Conservation (phyloP, 345 rosid species). For the Gossypioides kirkii region DNA sequence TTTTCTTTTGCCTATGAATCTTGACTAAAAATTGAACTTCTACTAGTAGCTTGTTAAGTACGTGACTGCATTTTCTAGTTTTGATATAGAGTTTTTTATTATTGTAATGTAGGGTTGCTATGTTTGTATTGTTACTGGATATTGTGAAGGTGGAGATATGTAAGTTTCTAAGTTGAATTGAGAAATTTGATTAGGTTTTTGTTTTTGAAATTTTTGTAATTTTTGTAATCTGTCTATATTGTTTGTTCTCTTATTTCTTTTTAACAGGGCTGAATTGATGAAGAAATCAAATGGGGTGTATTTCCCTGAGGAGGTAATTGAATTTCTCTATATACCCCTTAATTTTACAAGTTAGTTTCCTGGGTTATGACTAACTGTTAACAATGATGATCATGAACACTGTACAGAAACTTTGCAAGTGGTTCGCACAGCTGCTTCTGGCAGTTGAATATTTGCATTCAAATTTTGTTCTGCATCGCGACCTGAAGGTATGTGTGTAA, state of each 20-base stretch:
- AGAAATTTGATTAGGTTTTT: background rate
- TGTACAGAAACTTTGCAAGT: constrained; percentile 88
- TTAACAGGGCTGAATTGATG: constrained; percentile 89
- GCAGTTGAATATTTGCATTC: constrained; percentile 97
- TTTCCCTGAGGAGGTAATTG: constrained; percentile 88
- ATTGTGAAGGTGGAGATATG: constrained; percentile 99
- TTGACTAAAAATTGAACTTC: background rate
- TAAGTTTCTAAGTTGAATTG: constrained; percentile 37
- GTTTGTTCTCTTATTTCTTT: background rate
- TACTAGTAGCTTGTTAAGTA: background rate
- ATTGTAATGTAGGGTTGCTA: constrained; percentile 77
- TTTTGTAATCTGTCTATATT: background rate
- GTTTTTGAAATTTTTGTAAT: background rate
- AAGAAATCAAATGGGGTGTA: constrained; percentile 83
- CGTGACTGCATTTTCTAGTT: background rate
- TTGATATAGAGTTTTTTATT: constrained; percentile 1
- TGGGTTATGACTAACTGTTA: constrained; percentile 17
- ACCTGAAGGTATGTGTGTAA: constrained; percentile 59
- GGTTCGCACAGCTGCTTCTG: constrained; percentile 85
- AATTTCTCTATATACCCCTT: background rate
- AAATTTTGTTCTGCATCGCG: constrained; percentile 94
- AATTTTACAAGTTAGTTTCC: background rate
- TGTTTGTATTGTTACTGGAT: constrained; percentile 96
- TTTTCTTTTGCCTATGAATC: background rate
- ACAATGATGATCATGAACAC: constrained; percentile 1